A percentile compares a stretch with the other conserved stretches of the same genome.
These are phyloP conservation scores for Rhododendron kiyosumense DNA, from an alignment of 148 eudicot species.

Conservation along the genomic window DNA sequence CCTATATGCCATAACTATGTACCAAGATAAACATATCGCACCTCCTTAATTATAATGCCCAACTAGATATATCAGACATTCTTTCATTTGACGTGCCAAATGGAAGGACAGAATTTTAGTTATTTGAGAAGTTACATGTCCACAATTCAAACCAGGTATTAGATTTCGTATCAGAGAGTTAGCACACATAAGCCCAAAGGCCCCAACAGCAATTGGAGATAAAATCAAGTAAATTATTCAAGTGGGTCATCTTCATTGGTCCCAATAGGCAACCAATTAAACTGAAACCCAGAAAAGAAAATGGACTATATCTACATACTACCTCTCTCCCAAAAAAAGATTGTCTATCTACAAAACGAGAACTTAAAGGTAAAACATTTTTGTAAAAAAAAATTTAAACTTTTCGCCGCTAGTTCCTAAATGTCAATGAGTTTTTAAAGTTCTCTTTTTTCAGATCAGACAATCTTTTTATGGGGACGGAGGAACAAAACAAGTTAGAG, in stretches of 20 bases:
- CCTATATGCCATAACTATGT: not conserved
- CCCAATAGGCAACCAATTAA: not conserved
- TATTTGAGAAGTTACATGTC: not conserved
- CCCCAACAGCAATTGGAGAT: not conserved
- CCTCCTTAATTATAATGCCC: not conserved
- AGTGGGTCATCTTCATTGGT: conserved; percentile 6
- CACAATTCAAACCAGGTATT: not conserved
- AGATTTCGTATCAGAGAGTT: not conserved
- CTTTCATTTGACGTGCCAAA: not conserved
- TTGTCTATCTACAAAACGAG: not conserved
- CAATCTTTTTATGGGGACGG: not conserved
- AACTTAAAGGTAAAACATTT: not conserved
- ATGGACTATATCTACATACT: not conserved
- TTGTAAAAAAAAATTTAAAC: no score
- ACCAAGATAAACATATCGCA: not conserved
- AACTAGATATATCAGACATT: not conserved
- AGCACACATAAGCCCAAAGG: not conserved
- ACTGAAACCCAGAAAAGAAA: not conserved
- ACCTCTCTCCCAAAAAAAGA: not conserved
- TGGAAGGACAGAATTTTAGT: not conserved
- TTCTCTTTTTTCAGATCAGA: not conserved
- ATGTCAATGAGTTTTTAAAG: not conserved
- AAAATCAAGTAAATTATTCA: not conserved
- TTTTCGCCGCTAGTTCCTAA: not conserved
- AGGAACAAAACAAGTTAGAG: not conserved